Evolutionary conservation across 257 asterid genomes (phyloP).

Genomic region (Solanum phureja): DNA sequence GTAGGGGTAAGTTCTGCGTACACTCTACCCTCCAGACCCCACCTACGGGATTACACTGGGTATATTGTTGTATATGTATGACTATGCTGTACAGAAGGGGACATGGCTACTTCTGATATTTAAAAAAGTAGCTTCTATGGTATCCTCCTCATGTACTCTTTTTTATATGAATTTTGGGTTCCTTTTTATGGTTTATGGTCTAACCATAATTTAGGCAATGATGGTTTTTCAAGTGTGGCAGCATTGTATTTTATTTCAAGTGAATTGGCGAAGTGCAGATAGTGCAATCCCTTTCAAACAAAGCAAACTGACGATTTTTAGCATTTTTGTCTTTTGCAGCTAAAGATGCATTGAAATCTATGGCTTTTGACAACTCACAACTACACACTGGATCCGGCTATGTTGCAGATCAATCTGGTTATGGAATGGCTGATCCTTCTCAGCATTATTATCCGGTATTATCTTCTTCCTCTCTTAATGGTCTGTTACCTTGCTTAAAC

Average conservation of each 20-base stretch:
- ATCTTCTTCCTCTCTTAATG: background rate
- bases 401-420: conserved; percentile 40
- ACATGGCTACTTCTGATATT: background rate
- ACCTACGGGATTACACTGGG: background rate
- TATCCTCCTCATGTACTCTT: background rate
- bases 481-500: background rate
- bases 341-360: conserved; percentile 32
- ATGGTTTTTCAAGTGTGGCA: background rate
- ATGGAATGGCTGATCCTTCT: conserved; percentile 42
- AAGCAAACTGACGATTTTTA: background rate
- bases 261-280: background rate
- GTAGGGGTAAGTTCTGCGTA: background rate
- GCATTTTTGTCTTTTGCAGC: conserved; percentile 26
- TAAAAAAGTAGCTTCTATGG: background rate
- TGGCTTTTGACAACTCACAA: conserved; percentile 32
- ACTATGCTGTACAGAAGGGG: background rate
- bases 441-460: conserved; percentile 57
- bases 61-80: background rate
- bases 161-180: background rate
- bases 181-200: background rate
- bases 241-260: background rate
- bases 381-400: conserved; percentile 36
- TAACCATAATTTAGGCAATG: background rate
- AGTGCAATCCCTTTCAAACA: background rate
- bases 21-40: background rate